Conservation (phyloP, 768 basidiomycete genomes). For the Suillus cothurnatus region DNA sequence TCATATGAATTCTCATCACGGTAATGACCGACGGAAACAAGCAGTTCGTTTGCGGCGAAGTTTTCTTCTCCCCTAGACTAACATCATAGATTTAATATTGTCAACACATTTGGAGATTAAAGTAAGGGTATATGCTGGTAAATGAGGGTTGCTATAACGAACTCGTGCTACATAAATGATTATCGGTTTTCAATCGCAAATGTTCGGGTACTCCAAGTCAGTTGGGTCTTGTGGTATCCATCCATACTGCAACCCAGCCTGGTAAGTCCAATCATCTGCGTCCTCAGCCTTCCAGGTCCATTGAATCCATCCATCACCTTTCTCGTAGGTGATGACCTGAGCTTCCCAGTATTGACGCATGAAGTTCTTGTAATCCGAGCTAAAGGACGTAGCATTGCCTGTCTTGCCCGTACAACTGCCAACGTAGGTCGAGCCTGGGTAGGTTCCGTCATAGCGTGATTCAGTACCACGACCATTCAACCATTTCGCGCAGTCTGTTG, state of each 20-base stretch:
- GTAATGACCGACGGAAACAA: too few relatives aligned
- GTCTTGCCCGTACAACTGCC: slow-evolving; percentile 57
- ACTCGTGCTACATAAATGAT: background rate
- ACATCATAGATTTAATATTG: background rate
- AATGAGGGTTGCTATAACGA: background rate
- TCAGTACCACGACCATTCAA: slow-evolving; percentile 78
- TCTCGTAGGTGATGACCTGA: slow-evolving; percentile 75
- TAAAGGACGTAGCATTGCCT: slow-evolving; percentile 60
- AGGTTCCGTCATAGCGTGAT: slow-evolving; percentile 67
- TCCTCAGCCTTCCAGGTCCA: slow-evolving; percentile 83
- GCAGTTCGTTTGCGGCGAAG: too few relatives aligned
- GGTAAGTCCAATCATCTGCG: slow-evolving; percentile 78
- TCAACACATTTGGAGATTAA: background rate
- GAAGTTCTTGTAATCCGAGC: slow-evolving; percentile 61
- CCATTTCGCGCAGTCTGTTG: slow-evolving; percentile 78
- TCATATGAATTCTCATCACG: too few relatives aligned
- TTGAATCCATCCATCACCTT: slow-evolving; percentile 68
- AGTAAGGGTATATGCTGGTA: background rate
- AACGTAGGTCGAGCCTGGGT: background rate
- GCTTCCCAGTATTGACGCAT: slow-evolving; percentile 78
- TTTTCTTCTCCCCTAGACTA: background rate
- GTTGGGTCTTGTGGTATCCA: slow-evolving; percentile 77
- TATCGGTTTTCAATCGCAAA: slow-evolving; percentile 45
- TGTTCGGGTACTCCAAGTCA: slow-evolving; percentile 62
- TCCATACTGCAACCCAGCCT: slow-evolving; percentile 70